Percentiles rank a stretch among this genome's conserved stretches.
These are phyloP conservation scores for Danielia oregonensis DNA, from an alignment of 805 yeast species.

Conservation along the genomic window DNA sequence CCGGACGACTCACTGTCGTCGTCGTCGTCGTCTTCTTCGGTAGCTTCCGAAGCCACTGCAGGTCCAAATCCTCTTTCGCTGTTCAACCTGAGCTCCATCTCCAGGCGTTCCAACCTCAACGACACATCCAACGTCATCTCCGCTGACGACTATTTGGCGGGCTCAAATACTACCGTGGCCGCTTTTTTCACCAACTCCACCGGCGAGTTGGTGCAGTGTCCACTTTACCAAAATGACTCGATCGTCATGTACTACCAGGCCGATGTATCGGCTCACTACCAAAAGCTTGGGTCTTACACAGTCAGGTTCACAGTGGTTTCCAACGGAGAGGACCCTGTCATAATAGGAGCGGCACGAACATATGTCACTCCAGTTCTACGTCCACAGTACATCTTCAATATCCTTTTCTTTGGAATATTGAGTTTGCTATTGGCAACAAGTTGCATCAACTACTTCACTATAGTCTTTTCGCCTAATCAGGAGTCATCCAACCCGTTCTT, in stretches of 20 bases:
- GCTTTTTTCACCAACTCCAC: conserved; percentile 23
- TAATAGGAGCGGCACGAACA: conserved; percentile 46
- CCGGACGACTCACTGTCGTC: background rate
- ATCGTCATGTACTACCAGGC: conserved; percentile 36
- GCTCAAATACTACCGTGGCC: conserved; percentile 18
- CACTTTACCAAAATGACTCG: conserved; percentile 35
- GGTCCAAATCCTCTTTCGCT: background rate
- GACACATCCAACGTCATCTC: background rate
- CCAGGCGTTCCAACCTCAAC: background rate
- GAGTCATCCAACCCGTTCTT: conserved; percentile 54
- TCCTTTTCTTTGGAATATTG: conserved; percentile 38
- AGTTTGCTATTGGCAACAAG: conserved; percentile 39
- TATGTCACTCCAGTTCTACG: conserved; percentile 46
- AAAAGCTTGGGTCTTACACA: conserved; percentile 44
- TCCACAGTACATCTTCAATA: conserved; percentile 23
- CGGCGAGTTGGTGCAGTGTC: conserved; percentile 29
- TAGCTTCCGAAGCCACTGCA: background rate
- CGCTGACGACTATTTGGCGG: conserved; percentile 1
- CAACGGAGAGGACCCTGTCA: conserved; percentile 29
- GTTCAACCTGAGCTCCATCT: background rate
- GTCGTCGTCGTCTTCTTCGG: background rate
- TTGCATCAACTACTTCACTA: conserved; percentile 36
- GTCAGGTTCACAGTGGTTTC: conserved; percentile 39
- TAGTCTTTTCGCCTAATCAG: conserved; percentile 52
- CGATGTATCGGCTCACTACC: conserved; percentile 34